Conservation (phyloP, 1,139 yeast species). For the Debaryomycetaceae sp. region DNA sequence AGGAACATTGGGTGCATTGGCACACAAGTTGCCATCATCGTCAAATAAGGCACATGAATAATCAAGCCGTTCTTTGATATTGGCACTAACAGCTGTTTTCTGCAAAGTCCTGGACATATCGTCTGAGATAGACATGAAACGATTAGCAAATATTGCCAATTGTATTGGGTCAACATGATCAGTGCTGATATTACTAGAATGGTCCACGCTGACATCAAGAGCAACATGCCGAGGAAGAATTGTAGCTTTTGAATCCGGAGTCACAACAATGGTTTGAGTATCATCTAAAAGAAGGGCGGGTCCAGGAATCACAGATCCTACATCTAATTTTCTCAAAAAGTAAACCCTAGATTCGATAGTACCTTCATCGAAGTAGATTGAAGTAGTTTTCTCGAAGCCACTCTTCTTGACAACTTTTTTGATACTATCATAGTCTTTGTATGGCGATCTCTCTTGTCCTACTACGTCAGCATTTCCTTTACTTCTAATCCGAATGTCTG, state of each 20-base stretch:
- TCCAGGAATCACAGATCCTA: conserved; percentile 16
- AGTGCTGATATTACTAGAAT: conserved; percentile 5
- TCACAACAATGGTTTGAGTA: conserved; percentile 20
- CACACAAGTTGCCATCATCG: conserved; percentile 60
- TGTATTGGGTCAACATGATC: conserved; percentile 17
- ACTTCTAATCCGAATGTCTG: conserved; percentile 37
- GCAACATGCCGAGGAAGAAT: conserved; percentile 19
- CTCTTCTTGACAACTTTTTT: conserved; percentile 9
- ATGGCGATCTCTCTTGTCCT: conserved; percentile 27
- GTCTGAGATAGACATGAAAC: conserved; percentile 22
- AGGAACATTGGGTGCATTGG: conserved; percentile 75
- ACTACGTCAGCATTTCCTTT: conserved; percentile 46
- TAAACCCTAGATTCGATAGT: conserved; percentile 11
- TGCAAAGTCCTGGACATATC: conserved; percentile 22
- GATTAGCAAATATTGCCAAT: conserved; percentile 17
- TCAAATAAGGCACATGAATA: conserved; percentile 57
- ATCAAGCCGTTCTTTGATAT: conserved; percentile 22
- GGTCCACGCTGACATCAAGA: conserved; percentile 16
- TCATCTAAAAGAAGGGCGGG: conserved; percentile 19
- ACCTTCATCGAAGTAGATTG: conserved; percentile 43
- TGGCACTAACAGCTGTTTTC: conserved; percentile 18
- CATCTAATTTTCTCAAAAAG: conserved; percentile 10
- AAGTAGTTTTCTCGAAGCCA: conserved; percentile 7
- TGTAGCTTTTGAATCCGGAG: conserved; percentile 14
- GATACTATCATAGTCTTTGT: conserved; percentile 22